Percentiles rank a stretch among this genome's conserved stretches.
These are phyloP conservation scores for Entophlyctis helioformis DNA, from an alignment of 192 early-diverging fungal species.

Conservation along the genomic window DNA sequence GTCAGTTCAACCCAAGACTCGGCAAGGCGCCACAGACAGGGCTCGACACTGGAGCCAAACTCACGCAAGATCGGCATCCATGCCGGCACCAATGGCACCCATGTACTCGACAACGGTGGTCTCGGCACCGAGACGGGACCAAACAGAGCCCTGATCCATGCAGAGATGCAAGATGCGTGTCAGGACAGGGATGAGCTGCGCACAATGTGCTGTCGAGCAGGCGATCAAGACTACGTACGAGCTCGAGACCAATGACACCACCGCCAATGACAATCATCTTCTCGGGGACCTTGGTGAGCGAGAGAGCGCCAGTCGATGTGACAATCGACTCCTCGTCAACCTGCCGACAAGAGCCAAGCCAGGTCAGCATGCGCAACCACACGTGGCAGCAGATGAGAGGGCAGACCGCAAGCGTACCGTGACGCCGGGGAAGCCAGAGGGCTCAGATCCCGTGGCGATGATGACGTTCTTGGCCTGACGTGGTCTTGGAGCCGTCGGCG, in stretches of 20 bases:
- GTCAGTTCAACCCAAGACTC: too few species aligned
- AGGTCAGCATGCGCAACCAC: too few species aligned
- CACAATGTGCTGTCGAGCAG: background rate
- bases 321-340: constrained; percentile 94
- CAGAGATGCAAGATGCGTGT: background rate
- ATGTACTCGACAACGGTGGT: constrained; percentile 94
- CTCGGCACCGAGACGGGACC: constrained; percentile 88
- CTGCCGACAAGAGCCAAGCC: too few species aligned
- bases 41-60: constrained; percentile 10
- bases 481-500: constrained; percentile 59
- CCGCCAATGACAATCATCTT: constrained; percentile 98
- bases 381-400: too few species aligned
- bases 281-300: constrained; percentile 86
- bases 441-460: constrained; percentile 96
- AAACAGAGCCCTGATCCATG: constrained; percentile 69
- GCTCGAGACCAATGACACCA: constrained; percentile 97
- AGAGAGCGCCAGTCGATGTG: constrained; percentile 94
- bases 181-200: background rate
- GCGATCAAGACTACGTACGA: constrained; percentile 24
- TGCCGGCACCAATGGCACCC: constrained; percentile 86
- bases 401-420: too few species aligned
- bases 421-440: constrained; percentile 85
- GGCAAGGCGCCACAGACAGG: too few species aligned
- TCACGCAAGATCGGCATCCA: constrained; percentile 89
- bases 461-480: constrained; percentile 92